Conservation (phyloP, 2,329 filamentous ascomycete species). For the Hypoxylon sp. region DNA sequence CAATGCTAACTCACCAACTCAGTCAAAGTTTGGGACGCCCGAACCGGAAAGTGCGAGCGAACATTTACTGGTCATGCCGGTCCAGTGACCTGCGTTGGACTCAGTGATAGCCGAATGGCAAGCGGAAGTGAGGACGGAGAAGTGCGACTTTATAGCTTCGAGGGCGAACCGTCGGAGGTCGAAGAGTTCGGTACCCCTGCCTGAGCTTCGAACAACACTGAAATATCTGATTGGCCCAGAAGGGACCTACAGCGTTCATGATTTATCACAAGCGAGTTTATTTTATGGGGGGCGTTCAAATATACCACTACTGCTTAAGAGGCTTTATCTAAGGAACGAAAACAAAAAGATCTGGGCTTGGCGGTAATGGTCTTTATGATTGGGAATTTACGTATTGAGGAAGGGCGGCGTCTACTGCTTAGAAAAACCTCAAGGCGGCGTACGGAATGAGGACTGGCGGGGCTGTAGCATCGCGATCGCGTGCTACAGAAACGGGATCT, state of each 20-base stretch:
- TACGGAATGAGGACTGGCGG: constrained; percentile 14
- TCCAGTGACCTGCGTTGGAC: constrained; percentile 91
- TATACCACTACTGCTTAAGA: constrained; percentile 40
- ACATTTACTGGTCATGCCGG: constrained; percentile 93
- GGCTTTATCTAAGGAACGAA: constrained; percentile 24
- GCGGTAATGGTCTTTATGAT: constrained; percentile 13
- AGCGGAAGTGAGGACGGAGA: constrained; percentile 96
- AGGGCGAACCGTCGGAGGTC: constrained; percentile 62
- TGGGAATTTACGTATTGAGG: constrained; percentile 17
- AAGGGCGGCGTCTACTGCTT: constrained; percentile 28
- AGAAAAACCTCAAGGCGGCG: constrained; percentile 30
- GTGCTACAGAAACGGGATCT: constrained; percentile 7
- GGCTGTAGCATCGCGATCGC: constrained; percentile 8
- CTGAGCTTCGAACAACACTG: constrained; percentile 47
- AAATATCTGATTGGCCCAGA: not conserved
- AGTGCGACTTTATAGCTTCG: constrained; percentile 86
- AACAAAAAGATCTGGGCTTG: constrained; percentile 21
- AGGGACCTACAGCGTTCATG: constrained; percentile 28
- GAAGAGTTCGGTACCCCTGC: constrained; percentile 68
- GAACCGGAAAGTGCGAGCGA: constrained; percentile 90
- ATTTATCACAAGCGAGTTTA: constrained; percentile 28
- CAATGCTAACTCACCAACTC: constrained; percentile 54
- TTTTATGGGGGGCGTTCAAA: constrained; percentile 33
- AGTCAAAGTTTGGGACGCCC: constrained; percentile 95
- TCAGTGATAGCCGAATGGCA: constrained; percentile 90